Evolutionary conservation across 495 filamentous ascomycete species (phyloP), one percentile per base, ranked within the genome.

Genomic region (Aspergillus campestris): DNA sequence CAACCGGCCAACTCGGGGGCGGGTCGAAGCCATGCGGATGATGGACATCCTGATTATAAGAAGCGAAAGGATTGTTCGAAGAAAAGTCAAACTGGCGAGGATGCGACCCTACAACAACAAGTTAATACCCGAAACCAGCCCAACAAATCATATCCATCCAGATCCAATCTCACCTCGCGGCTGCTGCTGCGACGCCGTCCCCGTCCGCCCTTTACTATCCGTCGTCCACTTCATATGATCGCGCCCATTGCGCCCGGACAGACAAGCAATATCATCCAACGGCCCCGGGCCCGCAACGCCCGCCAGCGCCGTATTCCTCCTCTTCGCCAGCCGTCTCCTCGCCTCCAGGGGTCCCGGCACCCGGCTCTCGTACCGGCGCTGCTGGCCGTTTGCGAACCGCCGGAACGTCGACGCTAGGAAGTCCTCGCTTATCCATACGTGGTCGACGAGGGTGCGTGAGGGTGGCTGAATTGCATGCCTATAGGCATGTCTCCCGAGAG

Each of bases 321-420:
- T 57, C 54, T 66, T 75, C 6, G 73, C 66, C 44, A 72, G 57
- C 33, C 78, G 66, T 54, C 71, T 68, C 38, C 73, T 65, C n/a
- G 76, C 76, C 58, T 81, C 78, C 56, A 81, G 56, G 40, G 78
- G 78, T 2, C 78, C 78, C n/a, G 78, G 77, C 1, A 73, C 70
- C 31, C 65, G 67, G 59, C 75, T 77, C 45, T 67, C 75, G 67
- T 77, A 61, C 27, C 77, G 70, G 50, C 65, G 56, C 38, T 53
- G 47, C 13, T 60, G 64, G 11, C 62, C 55, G 36, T 65, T 64
- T 14, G 59, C 59, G 53, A 78, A 79, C 29, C 70, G 67, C 45
- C 65, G 61, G 40, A 77, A 71, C 6, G 72, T 69, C 7, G 65
- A 59, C n/a, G 66, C 56, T 7, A 80, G 67, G 29, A 75, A 47